Conservation (phyloP, 106 monocot genomes). For the Agapanthus africanus region DNA sequence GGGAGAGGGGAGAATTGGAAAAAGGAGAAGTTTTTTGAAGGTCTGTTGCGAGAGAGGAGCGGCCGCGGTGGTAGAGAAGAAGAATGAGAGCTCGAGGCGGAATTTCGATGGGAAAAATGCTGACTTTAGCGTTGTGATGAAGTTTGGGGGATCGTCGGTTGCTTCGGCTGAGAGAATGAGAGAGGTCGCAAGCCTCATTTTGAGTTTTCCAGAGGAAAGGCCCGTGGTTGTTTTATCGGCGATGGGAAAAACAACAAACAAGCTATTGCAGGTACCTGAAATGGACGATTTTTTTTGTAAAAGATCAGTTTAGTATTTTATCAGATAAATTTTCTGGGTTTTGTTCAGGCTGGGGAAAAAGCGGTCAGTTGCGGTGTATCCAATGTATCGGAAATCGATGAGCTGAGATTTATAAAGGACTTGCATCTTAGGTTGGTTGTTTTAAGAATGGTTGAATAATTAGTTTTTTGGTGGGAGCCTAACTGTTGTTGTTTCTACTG, state of each 20-base stretch:
- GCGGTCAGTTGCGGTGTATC: slow-evolving; percentile 67
- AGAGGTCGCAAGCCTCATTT: slow-evolving; percentile 67
- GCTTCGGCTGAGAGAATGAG: slow-evolving; percentile 82
- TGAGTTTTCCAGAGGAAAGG: slow-evolving; percentile 62
- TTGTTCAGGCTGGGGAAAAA: slow-evolving; percentile 71
- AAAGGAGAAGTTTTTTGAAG: slow-evolving; percentile 16
- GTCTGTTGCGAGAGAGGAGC: slow-evolving; percentile 26
- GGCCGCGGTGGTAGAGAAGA: slow-evolving; percentile 7
- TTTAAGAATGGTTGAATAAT: neutral
- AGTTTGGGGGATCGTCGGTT: slow-evolving; percentile 84
- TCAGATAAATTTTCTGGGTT: neutral
- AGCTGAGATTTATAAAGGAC: slow-evolving; percentile 59
- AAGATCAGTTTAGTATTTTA: neutral
- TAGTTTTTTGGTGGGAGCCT: neutral
- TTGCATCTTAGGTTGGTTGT: slow-evolving; percentile 56
- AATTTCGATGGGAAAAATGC: neutral
- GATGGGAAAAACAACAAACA: slow-evolving; percentile 90
- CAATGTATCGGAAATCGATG: slow-evolving; percentile 57
- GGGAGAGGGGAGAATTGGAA: neutral
- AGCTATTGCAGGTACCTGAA: slow-evolving; percentile 50
- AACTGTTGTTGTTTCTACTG: slow-evolving; percentile 7
- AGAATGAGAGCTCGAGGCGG: slow-evolving; percentile 15
- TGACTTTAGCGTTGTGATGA: slow-evolving; percentile 77
- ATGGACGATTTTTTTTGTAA: neutral
- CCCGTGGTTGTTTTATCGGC: slow-evolving; percentile 86